Evolutionary conservation across 148 eudicot species (phyloP), one percentile per base, ranked within the genome.

Genomic region (Rhododendron vialii): DNA sequence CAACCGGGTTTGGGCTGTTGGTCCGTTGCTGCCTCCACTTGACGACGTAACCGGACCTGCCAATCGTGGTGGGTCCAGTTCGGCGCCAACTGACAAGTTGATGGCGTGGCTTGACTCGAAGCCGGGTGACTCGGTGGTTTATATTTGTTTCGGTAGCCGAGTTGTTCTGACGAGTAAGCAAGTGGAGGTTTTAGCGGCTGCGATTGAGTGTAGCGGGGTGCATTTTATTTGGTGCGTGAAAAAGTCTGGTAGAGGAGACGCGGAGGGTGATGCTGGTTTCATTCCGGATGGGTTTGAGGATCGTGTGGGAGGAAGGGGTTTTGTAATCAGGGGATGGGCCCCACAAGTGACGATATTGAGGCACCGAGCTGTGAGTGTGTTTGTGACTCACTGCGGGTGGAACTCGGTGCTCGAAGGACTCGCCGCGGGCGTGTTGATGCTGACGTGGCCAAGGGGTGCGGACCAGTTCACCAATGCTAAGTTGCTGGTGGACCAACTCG

Each of bases 371-470:
- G 92, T 93, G 51, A 91, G 93, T 2, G 90, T 90, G 41, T 95
- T 92, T 35, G 63, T 93, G 82, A 93, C 93, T 86, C 98, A 95
- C 28, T 94, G 96, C 48, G 97, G 97, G 38, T 94, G 94, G 95
- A 95, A 95, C 93, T 93, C 98, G 22, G 47, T 86, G 53, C 10
- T 94, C 73, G 98, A 95, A 88, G 91, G 94, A 6, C 30, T 93
- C 3, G 84, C 80, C 1, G 93, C 91, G 0, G 93, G 97, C 47
- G 93, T 92, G 26, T 87, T 90, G 91, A 80, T 96, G 83, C 71
- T 96, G 82, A 92, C 91, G 1, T 94, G 98, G 95, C 96, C 98
- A 7, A 89, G 88, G 90, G 91, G 87, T 51, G 93, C 92, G 1
- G 87, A 94, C 87, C 98, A 96, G 47, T 93, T 88, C 84, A n/a